phyloP scores from a whole-genome alignment of 2,329 filamentous ascomycete genomes.

The Akanthomyces muscarius region DNA sequence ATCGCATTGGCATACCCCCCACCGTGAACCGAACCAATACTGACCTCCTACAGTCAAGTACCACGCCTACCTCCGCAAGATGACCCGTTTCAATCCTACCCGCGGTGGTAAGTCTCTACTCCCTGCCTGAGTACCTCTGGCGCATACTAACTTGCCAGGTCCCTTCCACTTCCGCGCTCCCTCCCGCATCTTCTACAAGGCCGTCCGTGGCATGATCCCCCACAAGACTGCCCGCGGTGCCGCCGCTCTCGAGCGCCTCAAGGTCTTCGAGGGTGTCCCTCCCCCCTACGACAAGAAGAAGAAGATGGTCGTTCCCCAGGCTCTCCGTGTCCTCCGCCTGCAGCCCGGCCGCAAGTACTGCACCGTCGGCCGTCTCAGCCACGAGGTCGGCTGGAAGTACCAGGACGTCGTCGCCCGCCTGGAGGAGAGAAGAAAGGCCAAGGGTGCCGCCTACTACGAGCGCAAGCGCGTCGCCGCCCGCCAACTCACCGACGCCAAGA shows the following conservation, averaged over 20 bases:
- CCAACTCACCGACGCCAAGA: constrained; percentile 89
- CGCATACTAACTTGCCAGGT: constrained; percentile 52
- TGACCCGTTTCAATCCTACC: constrained; percentile 99
- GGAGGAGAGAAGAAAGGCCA: constrained; percentile 99
- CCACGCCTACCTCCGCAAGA: constrained; percentile 99
- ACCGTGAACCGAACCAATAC: constrained; percentile 25
- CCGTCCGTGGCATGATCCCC: constrained; percentile 99
- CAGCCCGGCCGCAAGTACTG: constrained; percentile 99
- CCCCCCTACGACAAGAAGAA: constrained; percentile 99
- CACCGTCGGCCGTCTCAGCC: constrained; percentile 94
- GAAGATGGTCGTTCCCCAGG: constrained; percentile 98
- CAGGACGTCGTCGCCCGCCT: constrained; percentile 97
- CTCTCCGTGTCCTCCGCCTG: constrained; percentile 89
- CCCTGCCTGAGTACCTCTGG: constrained; percentile 17
- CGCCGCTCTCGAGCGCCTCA: constrained; percentile 94
- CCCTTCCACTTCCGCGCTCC: constrained; percentile 99
- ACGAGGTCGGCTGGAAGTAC: constrained; percentile 99
- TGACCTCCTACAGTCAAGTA: constrained; percentile 86
- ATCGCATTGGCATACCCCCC: constrained; percentile 19
- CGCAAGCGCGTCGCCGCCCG: constrained; percentile 96
- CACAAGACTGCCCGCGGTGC: constrained; percentile 99
- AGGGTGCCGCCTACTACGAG: constrained; percentile 98
- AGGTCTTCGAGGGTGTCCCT: constrained; percentile 99
- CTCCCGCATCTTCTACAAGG: constrained; percentile 99
- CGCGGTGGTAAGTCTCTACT: constrained; percentile 73